These are phyloP conservation scores for Aspergillus persii DNA, from an alignment of 2,329 filamentous ascomycete genomes.

Conservation along the genomic window DNA sequence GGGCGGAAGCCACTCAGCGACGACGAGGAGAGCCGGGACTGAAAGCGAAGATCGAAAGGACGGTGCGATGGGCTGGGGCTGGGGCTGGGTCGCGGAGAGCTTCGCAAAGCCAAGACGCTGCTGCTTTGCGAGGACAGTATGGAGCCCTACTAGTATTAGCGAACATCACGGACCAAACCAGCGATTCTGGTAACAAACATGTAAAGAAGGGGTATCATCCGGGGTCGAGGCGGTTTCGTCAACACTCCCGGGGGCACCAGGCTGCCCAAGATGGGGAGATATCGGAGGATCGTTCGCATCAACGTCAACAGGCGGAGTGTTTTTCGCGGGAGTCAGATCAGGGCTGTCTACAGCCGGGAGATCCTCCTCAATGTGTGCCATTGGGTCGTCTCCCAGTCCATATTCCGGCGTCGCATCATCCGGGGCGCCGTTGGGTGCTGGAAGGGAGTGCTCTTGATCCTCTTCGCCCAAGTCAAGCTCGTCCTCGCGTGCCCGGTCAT, in stretches of 20 bases:
- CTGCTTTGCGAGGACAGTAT: conserved; percentile 65
- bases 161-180: conserved; percentile 59
- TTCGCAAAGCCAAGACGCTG: conserved; percentile 67
- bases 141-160: conserved; percentile 48
- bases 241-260: conserved; percentile 39
- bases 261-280: conserved; percentile 21
- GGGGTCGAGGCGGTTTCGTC: conserved; percentile 73
- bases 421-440: conserved; percentile 27
- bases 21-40: conserved; percentile 74
- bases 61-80: conserved; percentile 80
- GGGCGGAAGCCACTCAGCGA: conserved; percentile 62
- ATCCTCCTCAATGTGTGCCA: conserved; percentile 25
- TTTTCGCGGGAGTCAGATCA: conserved; percentile 23
- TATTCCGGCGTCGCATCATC: conserved; percentile 19
- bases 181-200: conserved; percentile 55
- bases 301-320: conserved; percentile 12
- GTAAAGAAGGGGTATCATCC: conserved; percentile 80
- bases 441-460: conserved; percentile 33
- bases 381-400: conserved; percentile 17
- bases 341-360: conserved; percentile 26
- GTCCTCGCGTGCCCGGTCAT: conserved; percentile 60
- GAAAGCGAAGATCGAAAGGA: conserved; percentile 92
- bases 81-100: conserved; percentile 67
- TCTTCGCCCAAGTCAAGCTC: conserved; percentile 47
- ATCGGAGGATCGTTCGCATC: conserved; percentile 23